phyloP scores from a whole-genome alignment of 441 rosid species.

The Adansonia rubrostipa region DNA sequence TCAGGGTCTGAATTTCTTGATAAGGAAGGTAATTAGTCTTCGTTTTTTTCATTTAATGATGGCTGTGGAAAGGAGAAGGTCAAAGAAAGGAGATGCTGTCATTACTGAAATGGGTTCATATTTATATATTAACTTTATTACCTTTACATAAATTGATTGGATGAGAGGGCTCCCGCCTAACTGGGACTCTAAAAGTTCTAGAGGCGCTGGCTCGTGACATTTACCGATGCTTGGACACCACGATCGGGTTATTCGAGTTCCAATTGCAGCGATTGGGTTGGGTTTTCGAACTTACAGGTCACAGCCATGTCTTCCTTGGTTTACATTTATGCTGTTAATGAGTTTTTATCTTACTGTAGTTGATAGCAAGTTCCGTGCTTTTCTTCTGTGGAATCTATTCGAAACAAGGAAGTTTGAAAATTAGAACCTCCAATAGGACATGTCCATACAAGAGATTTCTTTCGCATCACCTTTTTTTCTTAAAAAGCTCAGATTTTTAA shows the following conservation, averaged over 20 bases:
- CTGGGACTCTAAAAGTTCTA: neutral
- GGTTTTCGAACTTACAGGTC: neutral
- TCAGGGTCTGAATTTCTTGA: conserved; percentile 20
- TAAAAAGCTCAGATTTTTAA: too few species aligned
- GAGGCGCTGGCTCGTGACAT: neutral
- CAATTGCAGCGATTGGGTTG: neutral
- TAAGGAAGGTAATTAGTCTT: conserved; percentile 13
- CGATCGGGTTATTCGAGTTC: neutral
- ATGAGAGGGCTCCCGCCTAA: neutral
- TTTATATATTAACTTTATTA: neutral
- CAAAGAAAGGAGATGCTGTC: conserved; percentile 14
- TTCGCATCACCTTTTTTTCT: too few species aligned
- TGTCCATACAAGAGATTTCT: too few species aligned
- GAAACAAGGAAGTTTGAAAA: neutral
- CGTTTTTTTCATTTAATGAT: neutral
- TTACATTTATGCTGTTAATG: neutral
- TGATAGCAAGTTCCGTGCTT: neutral
- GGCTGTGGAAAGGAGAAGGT: neutral
- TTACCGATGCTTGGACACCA: neutral
- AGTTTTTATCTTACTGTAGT: too few species aligned
- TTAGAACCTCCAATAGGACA: too few species aligned
- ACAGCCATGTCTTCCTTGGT: neutral
- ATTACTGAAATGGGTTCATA: neutral
- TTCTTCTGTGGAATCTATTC: too few species aligned
- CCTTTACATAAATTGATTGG: neutral